These are phyloP conservation scores for Arabidopsis suecica DNA, from an alignment of 345 rosid species.

Conservation along the genomic window DNA sequence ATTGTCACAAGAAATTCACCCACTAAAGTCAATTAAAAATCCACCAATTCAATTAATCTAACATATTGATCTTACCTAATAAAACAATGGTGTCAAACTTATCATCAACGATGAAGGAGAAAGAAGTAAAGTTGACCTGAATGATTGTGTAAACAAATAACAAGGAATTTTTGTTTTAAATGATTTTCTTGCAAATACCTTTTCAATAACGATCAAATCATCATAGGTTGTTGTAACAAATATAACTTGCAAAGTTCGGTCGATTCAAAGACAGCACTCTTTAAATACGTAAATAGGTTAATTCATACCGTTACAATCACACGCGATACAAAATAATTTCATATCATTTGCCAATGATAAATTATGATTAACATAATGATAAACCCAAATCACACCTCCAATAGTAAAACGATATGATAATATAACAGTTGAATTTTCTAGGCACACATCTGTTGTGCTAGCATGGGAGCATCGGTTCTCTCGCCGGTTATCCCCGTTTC, in stretches of 20 bases:
- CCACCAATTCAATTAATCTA: no score
- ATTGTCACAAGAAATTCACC: no score
- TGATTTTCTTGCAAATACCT: no score
- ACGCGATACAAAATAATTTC: not conserved
- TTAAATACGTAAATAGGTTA: slow-evolving; percentile 14
- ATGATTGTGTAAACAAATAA: no score
- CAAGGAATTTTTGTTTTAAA: no score
- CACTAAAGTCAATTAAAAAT: no score
- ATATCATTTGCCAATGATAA: not conserved
- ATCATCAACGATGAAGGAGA: no score
- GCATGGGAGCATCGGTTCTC: slow-evolving; percentile 29
- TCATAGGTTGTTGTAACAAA: no score
- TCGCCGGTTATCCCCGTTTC: slow-evolving; percentile 27
- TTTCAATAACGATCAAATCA: not conserved
- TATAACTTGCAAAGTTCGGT: not conserved
- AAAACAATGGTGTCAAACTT: no score
- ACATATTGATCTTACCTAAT: no score
- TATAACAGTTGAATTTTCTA: slow-evolving; percentile 20
- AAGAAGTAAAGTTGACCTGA: no score
- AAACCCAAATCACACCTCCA: slow-evolving; percentile 26
- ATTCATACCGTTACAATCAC: slow-evolving; percentile 4
- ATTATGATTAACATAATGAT: not conserved
- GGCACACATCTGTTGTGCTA: slow-evolving; percentile 38
- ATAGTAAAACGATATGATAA: not conserved
- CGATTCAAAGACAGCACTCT: not conserved